Evolutionary conservation across 371 early-diverging fungal species (phyloP).

Genomic region (Mucor plumbeus): DNA sequence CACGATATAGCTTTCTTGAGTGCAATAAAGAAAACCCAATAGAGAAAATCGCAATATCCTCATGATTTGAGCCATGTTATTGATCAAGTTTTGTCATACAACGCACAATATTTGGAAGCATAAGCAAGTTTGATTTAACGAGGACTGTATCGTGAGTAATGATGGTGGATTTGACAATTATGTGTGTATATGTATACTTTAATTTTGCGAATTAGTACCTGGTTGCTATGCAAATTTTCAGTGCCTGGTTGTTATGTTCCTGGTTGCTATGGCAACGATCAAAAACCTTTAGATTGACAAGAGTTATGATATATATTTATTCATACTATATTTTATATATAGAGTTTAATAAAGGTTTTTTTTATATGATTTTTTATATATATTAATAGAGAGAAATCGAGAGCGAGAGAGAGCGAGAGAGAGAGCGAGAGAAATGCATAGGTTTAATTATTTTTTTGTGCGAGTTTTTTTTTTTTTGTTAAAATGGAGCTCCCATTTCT

Average conservation of each 20-base stretch:
- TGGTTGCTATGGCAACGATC: neutral
- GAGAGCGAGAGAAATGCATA: neutral
- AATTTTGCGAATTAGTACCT: neutral
- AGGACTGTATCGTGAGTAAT: neutral
- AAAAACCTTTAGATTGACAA: neutral
- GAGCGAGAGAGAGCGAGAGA: neutral
- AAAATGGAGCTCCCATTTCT: neutral
- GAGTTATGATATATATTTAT: neutral
- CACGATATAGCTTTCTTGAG: neutral
- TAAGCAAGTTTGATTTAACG: neutral
- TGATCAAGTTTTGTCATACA: neutral
- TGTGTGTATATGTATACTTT: too few relatives aligned
- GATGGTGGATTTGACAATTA: neutral
- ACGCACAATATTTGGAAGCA: neutral
- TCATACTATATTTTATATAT: neutral
- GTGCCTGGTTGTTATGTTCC: neutral
- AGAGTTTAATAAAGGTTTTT: conserved; percentile 1
- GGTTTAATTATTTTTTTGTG: neutral
- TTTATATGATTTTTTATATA: neutral
- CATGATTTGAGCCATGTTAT: neutral
- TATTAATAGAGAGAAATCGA: neutral
- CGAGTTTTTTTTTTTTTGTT: too few relatives aligned
- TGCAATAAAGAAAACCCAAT: neutral
- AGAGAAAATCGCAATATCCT: neutral
- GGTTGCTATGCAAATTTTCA: neutral